phyloP scores from a whole-genome alignment of 495 filamentous ascomycete genomes.

The Trichoderma asperelloides region DNA sequence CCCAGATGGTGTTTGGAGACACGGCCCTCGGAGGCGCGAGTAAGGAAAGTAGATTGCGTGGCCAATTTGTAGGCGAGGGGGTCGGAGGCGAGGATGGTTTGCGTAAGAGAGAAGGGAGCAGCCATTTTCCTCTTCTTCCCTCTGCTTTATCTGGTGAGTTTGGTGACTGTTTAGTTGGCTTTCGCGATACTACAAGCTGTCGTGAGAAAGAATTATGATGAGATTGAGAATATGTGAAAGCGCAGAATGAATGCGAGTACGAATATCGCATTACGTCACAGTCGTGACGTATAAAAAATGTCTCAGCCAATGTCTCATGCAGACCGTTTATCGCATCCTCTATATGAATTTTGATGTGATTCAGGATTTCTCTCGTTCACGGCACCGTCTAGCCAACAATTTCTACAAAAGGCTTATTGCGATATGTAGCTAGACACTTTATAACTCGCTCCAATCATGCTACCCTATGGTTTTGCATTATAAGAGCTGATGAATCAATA shows the following conservation, averaged over 20 bases:
- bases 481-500: neutral
- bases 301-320: neutral
- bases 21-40: constrained; percentile 53
- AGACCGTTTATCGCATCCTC: neutral
- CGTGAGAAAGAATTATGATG: neutral
- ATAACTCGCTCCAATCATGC: too few relatives aligned
- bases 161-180: neutral
- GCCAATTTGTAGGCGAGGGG: constrained; percentile 38
- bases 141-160: neutral
- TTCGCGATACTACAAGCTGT: neutral
- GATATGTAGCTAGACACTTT: neutral
- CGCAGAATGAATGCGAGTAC: neutral
- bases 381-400: neutral
- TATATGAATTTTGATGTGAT: neutral
- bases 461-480: neutral
- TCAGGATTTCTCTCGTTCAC: neutral
- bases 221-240: neutral
- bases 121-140: neutral
- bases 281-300: neutral
- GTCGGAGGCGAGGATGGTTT: constrained; percentile 39
- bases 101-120: constrained; percentile 35
- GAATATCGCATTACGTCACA: neutral
- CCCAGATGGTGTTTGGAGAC: constrained; percentile 47
- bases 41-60: constrained; percentile 62
- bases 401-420: neutral